Percentiles rank a stretch among this genome's conserved stretches.
phyloP scores from a whole-genome alignment of 257 asterid genomes.

The Capsicum baccatum region DNA sequence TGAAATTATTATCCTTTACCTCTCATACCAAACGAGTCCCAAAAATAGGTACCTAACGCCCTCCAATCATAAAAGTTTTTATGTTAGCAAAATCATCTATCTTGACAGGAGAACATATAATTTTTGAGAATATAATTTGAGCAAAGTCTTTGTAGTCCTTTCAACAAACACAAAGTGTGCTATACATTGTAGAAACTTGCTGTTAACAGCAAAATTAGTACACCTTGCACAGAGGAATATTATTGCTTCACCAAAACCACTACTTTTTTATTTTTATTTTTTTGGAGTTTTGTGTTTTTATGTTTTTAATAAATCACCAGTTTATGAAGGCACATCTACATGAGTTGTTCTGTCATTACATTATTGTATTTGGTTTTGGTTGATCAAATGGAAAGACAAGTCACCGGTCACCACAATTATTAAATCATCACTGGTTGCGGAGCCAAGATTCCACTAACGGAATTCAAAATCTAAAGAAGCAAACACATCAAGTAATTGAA shows the following conservation, averaged over 20 bases:
- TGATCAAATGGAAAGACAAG: slow-evolving; percentile 11
- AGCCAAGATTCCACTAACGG: no score
- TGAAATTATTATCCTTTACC: no score
- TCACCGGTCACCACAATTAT: not conserved
- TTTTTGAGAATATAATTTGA: slow-evolving; percentile 5
- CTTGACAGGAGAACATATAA: not conserved
- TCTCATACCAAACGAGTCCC: no score
- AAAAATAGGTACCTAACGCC: not conserved
- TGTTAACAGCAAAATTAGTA: not conserved
- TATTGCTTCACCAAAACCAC: not conserved
- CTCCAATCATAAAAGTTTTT: not conserved
- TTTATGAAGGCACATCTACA: not conserved
- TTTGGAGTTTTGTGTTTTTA: not conserved
- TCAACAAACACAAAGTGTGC: slow-evolving; percentile 15
- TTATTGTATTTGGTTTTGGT: not conserved
- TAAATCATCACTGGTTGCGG: not conserved
- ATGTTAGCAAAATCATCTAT: not conserved
- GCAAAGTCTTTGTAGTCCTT: not conserved
- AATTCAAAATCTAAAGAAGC: no score
- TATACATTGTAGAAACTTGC: slow-evolving; percentile 9
- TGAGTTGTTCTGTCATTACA: not conserved
- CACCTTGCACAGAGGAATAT: not conserved
- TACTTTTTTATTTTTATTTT: not conserved
- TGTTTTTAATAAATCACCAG: not conserved
- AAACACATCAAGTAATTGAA: no score